Evolutionary conservation across 257 asterid species (phyloP), one percentile per base, ranked within the genome.

Genomic region (Buddleja alternifolia): DNA sequence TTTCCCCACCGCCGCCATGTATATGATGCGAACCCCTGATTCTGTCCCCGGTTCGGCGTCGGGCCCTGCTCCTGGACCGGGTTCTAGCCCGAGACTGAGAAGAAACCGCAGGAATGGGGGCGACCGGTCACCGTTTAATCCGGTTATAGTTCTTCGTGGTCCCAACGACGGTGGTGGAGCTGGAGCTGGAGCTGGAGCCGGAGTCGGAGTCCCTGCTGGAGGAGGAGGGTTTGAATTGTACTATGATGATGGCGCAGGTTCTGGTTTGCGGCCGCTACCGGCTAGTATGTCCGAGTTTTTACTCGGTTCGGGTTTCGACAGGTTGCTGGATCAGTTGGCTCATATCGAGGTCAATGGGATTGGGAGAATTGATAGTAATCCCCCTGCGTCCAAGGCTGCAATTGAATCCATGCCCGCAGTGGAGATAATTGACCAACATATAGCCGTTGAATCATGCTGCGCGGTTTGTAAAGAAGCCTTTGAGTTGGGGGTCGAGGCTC

Each of bases 391-490:
- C 1, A 90, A 90, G 72, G 87, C 89, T 0, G 95, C 97, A 2
- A 78, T 91, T 47, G 97, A 85, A 11, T 82, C 89, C 0, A 46
- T 91, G 95, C 96, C 97, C 7, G 81, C 82, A 0, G 53, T 91
- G 11, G 88, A 77, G 24, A 88, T 88, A 34, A 46, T 17, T 32
- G 88, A 82, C 10, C 36, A 71, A 0, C 97, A 86, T 23, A 36
- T 88, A 25, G 69, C 63, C 0, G 66, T 77, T 21, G 97, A 88
- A 15, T 79, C 90, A 0, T 76, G 83, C 72, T 91, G 97, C 40
- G 97, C 97, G 8, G 93, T 91, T 4, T 91, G 97, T 72, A 91
- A 88, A 75, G 97, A 91, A 60, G 80, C 89, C 23, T 91, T 91
- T 32, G 95, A 83, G 63, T 36, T 88, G 58, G 96, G 96, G 6